Evolutionary conservation across 2,329 filamentous ascomycete genomes (phyloP).

Genomic region (Neobulgaria alba): DNA sequence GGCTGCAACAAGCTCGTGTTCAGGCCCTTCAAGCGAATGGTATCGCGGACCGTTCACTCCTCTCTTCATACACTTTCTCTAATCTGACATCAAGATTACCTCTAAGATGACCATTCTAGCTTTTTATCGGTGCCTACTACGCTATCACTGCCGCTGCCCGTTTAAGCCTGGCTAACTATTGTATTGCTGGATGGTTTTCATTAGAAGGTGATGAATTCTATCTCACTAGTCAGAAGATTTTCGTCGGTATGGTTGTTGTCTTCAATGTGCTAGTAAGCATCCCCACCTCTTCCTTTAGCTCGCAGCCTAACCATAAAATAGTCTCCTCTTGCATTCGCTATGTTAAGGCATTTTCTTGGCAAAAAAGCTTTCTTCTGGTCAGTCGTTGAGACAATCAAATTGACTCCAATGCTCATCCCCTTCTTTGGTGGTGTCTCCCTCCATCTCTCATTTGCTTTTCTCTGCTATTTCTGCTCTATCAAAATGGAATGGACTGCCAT

Average conservation of each 20-base stretch:
- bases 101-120: too few species aligned
- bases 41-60: constrained; percentile 72
- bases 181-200: constrained; percentile 61
- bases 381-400: constrained; percentile 47
- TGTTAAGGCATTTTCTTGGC: constrained; percentile 10
- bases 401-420: constrained; percentile 32
- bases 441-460: constrained; percentile 33
- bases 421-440: constrained; percentile 35
- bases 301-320: constrained; percentile 12
- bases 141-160: constrained; percentile 59
- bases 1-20: constrained; percentile 77
- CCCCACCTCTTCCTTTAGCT: constrained; percentile 5
- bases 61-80: constrained; percentile 65
- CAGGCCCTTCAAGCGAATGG: constrained; percentile 62
- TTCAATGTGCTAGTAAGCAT: constrained; percentile 18
- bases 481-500: constrained; percentile 44
- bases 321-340: constrained; percentile 11
- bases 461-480: constrained; percentile 34
- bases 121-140: constrained; percentile 69
- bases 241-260: too few species aligned
- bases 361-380: too few species aligned
- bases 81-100: constrained; percentile 64
- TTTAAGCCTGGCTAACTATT: constrained; percentile 61
- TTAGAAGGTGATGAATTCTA: constrained; percentile 55
- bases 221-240: constrained; percentile 49